phyloP scores from a whole-genome alignment of 345 rosid genomes.

The Eucalyptus shirleyi region DNA sequence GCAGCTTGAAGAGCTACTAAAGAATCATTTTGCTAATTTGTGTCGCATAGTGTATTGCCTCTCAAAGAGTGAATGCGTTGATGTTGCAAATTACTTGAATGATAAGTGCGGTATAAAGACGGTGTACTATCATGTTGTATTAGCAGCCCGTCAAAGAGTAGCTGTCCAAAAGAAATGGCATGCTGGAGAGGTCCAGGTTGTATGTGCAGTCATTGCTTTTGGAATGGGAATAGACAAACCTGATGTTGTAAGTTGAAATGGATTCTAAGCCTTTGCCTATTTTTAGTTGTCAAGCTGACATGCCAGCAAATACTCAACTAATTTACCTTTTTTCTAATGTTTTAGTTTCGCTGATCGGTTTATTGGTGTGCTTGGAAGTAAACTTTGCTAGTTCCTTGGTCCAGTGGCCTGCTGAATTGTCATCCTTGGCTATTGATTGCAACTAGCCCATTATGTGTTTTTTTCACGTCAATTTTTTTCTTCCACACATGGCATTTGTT shows the following conservation, averaged over 20 bases:
- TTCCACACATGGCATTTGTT: background rate
- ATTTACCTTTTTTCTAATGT: background rate
- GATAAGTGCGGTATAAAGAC: too few relatives aligned
- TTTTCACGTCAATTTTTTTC: background rate
- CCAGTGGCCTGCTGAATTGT: background rate
- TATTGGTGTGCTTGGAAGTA: background rate
- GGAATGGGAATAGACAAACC: conserved; percentile 99
- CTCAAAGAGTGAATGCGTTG: too few relatives aligned
- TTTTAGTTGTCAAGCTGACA: background rate
- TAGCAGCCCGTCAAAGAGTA: too few relatives aligned
- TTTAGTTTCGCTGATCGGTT: background rate
- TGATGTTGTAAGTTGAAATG: conserved; percentile 56
- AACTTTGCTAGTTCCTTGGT: background rate
- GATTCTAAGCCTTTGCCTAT: background rate
- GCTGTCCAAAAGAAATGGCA: conserved; percentile 39
- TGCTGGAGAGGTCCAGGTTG: conserved; percentile 61
- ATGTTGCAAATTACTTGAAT: too few relatives aligned
- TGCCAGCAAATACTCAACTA: background rate
- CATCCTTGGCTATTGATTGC: background rate
- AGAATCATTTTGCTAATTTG: too few relatives aligned
- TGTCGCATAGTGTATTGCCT: too few relatives aligned
- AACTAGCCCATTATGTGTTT: background rate
- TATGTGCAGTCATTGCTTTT: conserved; percentile 85
- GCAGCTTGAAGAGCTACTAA: too few relatives aligned
- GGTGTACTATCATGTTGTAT: too few relatives aligned